Percentiles rank a stretch among this genome's conserved stretches.
These are phyloP conservation scores for Ananas comosus DNA, from an alignment of 176 grass and related monocot genomes.

Conservation along the genomic window DNA sequence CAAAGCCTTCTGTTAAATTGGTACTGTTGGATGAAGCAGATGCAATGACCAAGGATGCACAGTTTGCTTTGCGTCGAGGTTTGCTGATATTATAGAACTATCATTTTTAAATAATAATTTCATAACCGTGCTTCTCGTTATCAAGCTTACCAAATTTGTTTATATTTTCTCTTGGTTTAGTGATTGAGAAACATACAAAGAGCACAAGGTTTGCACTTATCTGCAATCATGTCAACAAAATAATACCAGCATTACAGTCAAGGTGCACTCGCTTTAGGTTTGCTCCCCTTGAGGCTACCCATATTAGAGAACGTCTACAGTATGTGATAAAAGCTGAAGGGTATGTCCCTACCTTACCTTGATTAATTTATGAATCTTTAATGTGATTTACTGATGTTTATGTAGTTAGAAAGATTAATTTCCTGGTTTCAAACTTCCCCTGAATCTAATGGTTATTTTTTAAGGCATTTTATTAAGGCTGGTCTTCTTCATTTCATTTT, in stretches of 20 bases:
- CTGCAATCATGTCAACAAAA: constrained; percentile 98
- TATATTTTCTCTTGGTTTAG: constrained; percentile 26
- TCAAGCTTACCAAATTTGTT: background rate
- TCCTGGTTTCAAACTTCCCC: too few relatives aligned
- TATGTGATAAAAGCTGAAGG: constrained; percentile 91
- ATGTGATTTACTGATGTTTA: background rate
- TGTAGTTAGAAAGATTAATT: too few relatives aligned
- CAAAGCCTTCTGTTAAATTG: constrained; percentile 77
- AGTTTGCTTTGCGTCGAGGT: constrained; percentile 98
- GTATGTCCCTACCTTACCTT: constrained; percentile 24
- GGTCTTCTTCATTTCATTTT: background rate
- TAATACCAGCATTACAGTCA: constrained; percentile 93
- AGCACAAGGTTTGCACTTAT: constrained; percentile 99
- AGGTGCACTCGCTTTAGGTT: constrained; percentile 98
- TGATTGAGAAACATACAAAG: constrained; percentile 96
- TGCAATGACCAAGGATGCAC: constrained; percentile 98
- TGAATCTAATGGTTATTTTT: background rate
- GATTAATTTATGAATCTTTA: background rate
- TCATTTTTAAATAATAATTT: background rate
- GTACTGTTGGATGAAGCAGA: constrained; percentile 94
- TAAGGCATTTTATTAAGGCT: background rate
- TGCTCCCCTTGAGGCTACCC: constrained; percentile 75
- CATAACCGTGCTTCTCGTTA: background rate
- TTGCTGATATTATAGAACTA: constrained; percentile 15
- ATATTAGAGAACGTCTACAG: constrained; percentile 70